Evolutionary conservation across 2,329 filamentous ascomycete species (phyloP), one percentile per base, ranked within the genome.

Genomic region (Diaporthe batatas): DNA sequence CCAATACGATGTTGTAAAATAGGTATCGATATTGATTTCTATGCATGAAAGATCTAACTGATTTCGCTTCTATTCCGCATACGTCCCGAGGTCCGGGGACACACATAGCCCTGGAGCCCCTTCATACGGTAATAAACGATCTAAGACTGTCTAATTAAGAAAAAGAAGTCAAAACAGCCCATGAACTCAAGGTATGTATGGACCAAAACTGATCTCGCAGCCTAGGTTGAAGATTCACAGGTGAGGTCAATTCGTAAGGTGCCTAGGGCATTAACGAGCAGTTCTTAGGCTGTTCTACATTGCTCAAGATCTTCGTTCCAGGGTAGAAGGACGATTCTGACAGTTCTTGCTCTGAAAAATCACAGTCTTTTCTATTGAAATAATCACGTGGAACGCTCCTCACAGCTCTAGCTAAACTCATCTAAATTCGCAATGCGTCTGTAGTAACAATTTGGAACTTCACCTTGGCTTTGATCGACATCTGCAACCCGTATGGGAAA

Each of bases 381-480:
- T 34, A 34, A 21, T n/a, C 3, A 10, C 18, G 18, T 4, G 8
- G 29, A 34, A 23, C n/a, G 29, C 21, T 34, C 18, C 18, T 21
- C 12, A 12, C 53, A 34, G 29, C 29, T 29, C 55, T 58, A 58
- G 39, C 4, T 7, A 58, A 6, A 2, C 32, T 6, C 8, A 39
- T 58, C 55, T 1, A 58, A 58, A 11, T 12, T 39, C 3, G 32
- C 6, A 7, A 58, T 12, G 21, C 55, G 34, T 58, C 55, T 39
- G 55, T 58, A 58, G 34, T 58, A 58, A 25, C 55, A 58, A 11
- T 58, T 58, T 32, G 55, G 55, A 10, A 39, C 55, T 36, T 58
- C 34, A 6, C 34, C 55, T 58, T 23, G 55, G 12, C 10, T 39
- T 39, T 58, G 32, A 39, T 58, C 55, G 21, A 58, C 55, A 39